Evolutionary conservation across 306 rosid species (phyloP).

Genomic region (Inga oerstediana): DNA sequence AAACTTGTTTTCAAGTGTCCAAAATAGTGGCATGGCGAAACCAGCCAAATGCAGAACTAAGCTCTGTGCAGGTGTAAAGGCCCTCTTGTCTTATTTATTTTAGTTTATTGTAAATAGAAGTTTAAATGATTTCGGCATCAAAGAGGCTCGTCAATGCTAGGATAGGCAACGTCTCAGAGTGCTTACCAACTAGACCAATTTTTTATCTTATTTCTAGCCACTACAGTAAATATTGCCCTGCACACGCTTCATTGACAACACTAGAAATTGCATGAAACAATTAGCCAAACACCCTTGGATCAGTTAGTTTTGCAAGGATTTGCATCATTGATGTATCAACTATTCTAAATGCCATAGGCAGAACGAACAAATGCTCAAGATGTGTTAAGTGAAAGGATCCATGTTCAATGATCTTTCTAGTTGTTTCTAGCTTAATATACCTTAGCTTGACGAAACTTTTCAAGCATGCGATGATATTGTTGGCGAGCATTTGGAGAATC

Average conservation of each 20-base stretch:
- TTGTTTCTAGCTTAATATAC: constrained; percentile 40
- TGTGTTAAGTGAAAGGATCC: constrained; percentile 5
- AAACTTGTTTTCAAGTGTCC: constrained; percentile 11
- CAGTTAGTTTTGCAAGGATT: not conserved
- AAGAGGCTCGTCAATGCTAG: not conserved
- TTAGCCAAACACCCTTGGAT: not conserved
- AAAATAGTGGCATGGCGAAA: constrained; percentile 20
- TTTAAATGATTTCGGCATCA: not conserved
- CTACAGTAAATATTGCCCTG: not conserved
- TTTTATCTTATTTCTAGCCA: not conserved
- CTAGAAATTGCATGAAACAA: not conserved
- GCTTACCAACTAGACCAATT: not conserved
- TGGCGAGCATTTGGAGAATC: constrained; percentile 66
- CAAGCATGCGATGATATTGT: constrained; percentile 85
- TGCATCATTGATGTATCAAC: not conserved
- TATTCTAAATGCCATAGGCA: constrained; percentile 1
- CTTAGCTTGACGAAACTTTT: constrained; percentile 72
- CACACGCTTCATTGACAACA: not conserved
- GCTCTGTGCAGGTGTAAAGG: constrained; percentile 6
- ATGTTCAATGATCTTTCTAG: not conserved
- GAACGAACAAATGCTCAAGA: not conserved
- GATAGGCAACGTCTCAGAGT: not conserved
- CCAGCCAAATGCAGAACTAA: not conserved
- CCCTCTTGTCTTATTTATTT: constrained; percentile 12
- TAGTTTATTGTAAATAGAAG: not conserved